Evolutionary conservation across 1,284 basidiomycete genomes (phyloP).

Genomic region (Boletus hoseneyae): DNA sequence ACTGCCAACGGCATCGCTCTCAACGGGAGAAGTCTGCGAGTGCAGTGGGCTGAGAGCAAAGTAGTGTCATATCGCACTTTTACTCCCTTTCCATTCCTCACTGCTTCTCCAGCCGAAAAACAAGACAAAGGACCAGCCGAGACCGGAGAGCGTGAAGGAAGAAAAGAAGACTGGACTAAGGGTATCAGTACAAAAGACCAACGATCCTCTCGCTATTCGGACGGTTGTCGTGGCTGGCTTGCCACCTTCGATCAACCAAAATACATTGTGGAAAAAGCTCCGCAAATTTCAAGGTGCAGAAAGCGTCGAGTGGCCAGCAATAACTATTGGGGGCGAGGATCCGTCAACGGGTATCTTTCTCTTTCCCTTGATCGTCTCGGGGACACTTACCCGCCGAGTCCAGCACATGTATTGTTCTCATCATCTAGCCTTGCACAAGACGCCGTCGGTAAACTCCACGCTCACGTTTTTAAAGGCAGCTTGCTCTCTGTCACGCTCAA

Average conservation of each 20-base stretch:
- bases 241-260: conserved; percentile 65
- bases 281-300: conserved; percentile 74
- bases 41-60: conserved; percentile 80
- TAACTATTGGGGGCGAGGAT: conserved; percentile 45
- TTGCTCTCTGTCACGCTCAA: conserved; percentile 89
- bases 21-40: conserved; percentile 66
- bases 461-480: conserved; percentile 89
- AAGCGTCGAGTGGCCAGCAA: conserved; percentile 67
- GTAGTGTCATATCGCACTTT: conserved; percentile 35
- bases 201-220: conserved; percentile 76
- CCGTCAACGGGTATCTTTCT: conserved; percentile 29
- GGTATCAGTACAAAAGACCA: conserved; percentile 36
- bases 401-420: conserved; percentile 77
- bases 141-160: conserved; percentile 30
- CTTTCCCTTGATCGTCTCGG: conserved; percentile 4
- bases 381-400: conserved; percentile 26
- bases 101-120: conserved; percentile 36
- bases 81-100: conserved; percentile 1
- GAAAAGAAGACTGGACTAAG: conserved; percentile 31
- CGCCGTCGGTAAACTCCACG: conserved; percentile 83
- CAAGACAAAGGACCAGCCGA: conserved; percentile 36
- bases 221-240: conserved; percentile 80
- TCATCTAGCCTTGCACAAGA: conserved; percentile 70
- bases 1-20: conserved; percentile 53
- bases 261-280: conserved; percentile 85